Conservation (phyloP, 495 filamentous ascomycete genomes). For the Gamarada debralockiae region DNA sequence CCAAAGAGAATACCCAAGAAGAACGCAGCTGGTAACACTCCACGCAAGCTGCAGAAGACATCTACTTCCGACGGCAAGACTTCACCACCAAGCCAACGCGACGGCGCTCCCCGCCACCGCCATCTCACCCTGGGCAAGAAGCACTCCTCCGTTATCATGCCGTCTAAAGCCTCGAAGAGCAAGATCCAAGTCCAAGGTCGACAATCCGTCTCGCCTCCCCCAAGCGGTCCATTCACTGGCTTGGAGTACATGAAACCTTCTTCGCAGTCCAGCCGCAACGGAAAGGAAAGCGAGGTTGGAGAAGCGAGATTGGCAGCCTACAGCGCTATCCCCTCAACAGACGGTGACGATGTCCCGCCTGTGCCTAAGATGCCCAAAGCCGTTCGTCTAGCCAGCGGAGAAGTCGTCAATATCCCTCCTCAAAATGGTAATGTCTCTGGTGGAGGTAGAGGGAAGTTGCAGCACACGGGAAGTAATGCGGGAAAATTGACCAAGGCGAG, state of each 20-base stretch:
- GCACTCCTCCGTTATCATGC: not conserved
- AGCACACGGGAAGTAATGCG: too few species aligned
- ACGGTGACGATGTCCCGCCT: conserved; percentile 11
- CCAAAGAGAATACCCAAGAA: not conserved
- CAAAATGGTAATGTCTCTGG: not conserved
- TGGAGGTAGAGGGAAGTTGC: not conserved
- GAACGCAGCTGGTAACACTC: not conserved
- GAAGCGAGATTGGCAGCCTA: not conserved
- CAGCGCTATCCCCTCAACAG: not conserved
- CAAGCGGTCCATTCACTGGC: not conserved
- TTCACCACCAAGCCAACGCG: not conserved
- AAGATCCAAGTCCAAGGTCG: not conserved
- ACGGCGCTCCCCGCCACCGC: not conserved
- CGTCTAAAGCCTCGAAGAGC: not conserved
- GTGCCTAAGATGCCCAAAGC: conserved; percentile 18
- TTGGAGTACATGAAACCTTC: not conserved
- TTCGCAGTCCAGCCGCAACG: not conserved
- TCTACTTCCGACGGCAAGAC: not conserved
- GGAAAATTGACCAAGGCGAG: conserved; percentile 11
- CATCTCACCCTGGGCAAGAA: not conserved
- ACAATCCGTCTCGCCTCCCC: not conserved
- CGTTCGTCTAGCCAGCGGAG: conserved; percentile 11
- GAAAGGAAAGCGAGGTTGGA: not conserved
- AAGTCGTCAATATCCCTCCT: conserved; percentile 13
- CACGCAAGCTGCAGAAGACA: not conserved